Evolutionary conservation across 2,329 filamentous ascomycete species (phyloP).

Genomic region (Cladosporium cucumerinum): DNA sequence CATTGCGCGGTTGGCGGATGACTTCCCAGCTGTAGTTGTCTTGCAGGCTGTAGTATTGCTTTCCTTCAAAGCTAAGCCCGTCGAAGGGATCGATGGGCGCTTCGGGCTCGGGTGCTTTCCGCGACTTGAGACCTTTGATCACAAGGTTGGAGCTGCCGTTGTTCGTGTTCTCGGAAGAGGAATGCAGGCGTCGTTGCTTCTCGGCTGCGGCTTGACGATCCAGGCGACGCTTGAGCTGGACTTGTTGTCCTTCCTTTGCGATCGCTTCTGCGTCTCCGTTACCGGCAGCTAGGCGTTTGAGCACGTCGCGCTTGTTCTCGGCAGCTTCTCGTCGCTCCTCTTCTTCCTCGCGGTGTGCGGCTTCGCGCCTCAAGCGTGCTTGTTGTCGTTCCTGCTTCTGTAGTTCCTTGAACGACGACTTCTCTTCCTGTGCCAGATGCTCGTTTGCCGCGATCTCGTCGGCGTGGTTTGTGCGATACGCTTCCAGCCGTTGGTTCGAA

Average conservation of each 20-base stretch:
- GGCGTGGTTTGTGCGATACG: slow-evolving; percentile 72
- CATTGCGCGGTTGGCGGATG: slow-evolving; percentile 64
- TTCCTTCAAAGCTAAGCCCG: slow-evolving; percentile 62
- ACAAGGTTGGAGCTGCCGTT: slow-evolving; percentile 45
- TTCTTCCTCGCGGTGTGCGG: slow-evolving; percentile 65
- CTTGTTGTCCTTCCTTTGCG: slow-evolving; percentile 52
- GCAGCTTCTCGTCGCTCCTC: slow-evolving; percentile 64
- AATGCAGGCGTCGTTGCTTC: slow-evolving; percentile 41
- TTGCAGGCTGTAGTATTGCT: slow-evolving; percentile 67
- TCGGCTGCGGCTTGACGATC: slow-evolving; percentile 53
- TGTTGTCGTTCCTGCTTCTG: slow-evolving; percentile 63
- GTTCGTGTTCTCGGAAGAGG: slow-evolving; percentile 39
- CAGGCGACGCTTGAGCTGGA: slow-evolving; percentile 71
- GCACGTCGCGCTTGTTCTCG: slow-evolving; percentile 64
- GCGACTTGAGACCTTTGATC: slow-evolving; percentile 76
- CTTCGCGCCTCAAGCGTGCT: slow-evolving; percentile 59
- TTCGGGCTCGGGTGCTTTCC: slow-evolving; percentile 59
- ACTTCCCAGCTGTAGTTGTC: slow-evolving; percentile 72
- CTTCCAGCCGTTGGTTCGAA: slow-evolving; percentile 56
- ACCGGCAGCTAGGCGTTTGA: slow-evolving; percentile 65
- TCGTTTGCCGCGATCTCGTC: slow-evolving; percentile 52
- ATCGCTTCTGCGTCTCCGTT: slow-evolving; percentile 56
- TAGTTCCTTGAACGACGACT: slow-evolving; percentile 43
- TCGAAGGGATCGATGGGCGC: slow-evolving; percentile 86
- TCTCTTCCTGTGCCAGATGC: slow-evolving; percentile 47